A percentile compares a stretch with the other conserved stretches of the same genome.
These are phyloP conservation scores for Solanum verrucosum DNA, from an alignment of 257 asterid species.

Conservation along the genomic window DNA sequence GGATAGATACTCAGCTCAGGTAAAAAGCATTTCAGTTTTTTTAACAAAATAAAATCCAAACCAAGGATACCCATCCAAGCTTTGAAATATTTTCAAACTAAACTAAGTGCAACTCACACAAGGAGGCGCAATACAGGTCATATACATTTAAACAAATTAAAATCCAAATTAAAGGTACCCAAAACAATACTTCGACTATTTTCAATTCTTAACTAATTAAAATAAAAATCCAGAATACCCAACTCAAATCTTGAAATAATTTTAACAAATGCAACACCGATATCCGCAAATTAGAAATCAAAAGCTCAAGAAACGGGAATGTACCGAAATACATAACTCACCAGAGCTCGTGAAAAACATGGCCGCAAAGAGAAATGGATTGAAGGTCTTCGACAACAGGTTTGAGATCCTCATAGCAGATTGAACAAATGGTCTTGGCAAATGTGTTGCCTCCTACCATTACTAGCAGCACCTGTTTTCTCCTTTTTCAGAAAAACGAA, in stretches of 20 bases:
- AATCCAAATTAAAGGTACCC: background rate
- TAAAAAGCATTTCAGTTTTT: background rate
- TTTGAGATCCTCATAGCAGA: constrained; percentile 92
- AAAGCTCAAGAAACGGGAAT: background rate
- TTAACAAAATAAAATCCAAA: background rate
- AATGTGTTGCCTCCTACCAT: constrained; percentile 41
- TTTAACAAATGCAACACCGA: background rate
- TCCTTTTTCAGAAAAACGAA: background rate
- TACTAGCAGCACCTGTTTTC: background rate
- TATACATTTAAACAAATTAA: background rate
- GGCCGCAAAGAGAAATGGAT: constrained; percentile 85
- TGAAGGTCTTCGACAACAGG: constrained; percentile 83
- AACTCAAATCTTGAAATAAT: background rate
- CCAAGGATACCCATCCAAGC: background rate
- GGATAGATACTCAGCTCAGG: background rate
- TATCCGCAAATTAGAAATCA: background rate
- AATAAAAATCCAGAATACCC: background rate
- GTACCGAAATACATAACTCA: constrained; percentile 1
- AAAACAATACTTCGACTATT: background rate
- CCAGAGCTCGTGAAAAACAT: constrained; percentile 99
- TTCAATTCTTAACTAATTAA: background rate
- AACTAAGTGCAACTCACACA: background rate
- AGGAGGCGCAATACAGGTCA: background rate
- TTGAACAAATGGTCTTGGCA: constrained; percentile 78
- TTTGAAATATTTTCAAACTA: background rate